Conservation (phyloP, 768 basidiomycete genomes). For the Panellus pusillus region DNA sequence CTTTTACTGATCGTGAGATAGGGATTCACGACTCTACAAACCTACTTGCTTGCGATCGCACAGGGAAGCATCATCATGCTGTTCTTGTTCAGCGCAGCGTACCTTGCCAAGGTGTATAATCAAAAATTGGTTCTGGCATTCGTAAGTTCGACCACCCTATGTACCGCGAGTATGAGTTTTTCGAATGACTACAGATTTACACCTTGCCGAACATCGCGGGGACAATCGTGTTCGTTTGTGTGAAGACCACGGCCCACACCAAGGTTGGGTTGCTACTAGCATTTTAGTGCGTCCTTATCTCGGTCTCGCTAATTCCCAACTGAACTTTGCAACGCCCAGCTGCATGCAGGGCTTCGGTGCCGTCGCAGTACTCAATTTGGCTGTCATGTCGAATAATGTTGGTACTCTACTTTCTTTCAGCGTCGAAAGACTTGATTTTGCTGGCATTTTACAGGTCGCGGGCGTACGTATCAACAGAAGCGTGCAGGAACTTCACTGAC, state of each 20-base stretch:
- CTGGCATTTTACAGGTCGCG: conserved; percentile 22
- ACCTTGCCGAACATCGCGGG: conserved; percentile 50
- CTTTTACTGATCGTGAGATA: conserved; percentile 16
- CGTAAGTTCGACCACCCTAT: conserved; percentile 25
- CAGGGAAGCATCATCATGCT: conserved; percentile 43
- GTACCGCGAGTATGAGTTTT: neutral
- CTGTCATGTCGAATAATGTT: conserved; percentile 47
- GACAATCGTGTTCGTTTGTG: conserved; percentile 50
- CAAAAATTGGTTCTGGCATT: conserved; percentile 49
- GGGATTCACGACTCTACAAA: conserved; percentile 50
- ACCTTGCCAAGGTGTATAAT: conserved; percentile 40
- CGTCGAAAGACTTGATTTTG: neutral
- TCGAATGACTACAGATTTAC: conserved; percentile 33
- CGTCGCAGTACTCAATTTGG: conserved; percentile 45
- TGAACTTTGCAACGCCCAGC: conserved; percentile 23
- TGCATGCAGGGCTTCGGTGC: conserved; percentile 49
- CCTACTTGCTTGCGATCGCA: conserved; percentile 52
- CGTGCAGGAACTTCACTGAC: neutral
- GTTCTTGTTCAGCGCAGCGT: conserved; percentile 44
- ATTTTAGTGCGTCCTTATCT: conserved; percentile 40
- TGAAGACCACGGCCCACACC: conserved; percentile 38
- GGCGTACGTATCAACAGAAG: conserved; percentile 31
- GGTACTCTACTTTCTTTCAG: neutral
- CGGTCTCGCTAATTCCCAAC: neutral
- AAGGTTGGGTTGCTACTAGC: conserved; percentile 49